Conservation (phyloP, 148 eudicot species). For the Rhododendron molle region DNA sequence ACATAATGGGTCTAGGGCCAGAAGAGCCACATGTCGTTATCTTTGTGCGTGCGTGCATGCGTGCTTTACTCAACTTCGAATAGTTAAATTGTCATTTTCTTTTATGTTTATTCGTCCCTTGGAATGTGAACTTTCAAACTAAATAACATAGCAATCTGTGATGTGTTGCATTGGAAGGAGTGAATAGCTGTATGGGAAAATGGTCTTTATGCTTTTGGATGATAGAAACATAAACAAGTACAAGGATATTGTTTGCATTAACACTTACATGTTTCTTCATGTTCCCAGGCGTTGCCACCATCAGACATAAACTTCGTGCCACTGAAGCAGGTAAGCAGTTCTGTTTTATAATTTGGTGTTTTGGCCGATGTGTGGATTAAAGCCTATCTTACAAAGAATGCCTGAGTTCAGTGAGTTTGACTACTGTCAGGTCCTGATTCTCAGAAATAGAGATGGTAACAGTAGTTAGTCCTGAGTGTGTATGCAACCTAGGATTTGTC, state of each 20-base stretch:
- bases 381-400: background rate
- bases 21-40: background rate
- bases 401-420: background rate
- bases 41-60: background rate
- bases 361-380: background rate
- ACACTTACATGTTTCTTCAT: slow-evolving; percentile 11
- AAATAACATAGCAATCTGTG: background rate
- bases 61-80: background rate
- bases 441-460: background rate
- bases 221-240: background rate
- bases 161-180: slow-evolving; percentile 2
- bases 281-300: slow-evolving; percentile 74
- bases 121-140: background rate
- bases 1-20: background rate
- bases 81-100: background rate
- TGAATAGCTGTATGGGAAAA: background rate
- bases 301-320: slow-evolving; percentile 70
- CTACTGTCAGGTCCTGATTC: background rate
- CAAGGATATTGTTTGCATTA: background rate
- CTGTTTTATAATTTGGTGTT: background rate
- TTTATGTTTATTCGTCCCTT: background rate
- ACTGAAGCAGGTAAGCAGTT: slow-evolving; percentile 67
- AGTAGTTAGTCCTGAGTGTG: background rate
- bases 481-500: background rate
- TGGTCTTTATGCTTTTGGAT: background rate